Evolutionary conservation across 2,329 filamentous ascomycete genomes (phyloP).

Genomic region (Aspergillus luchuensis): DNA sequence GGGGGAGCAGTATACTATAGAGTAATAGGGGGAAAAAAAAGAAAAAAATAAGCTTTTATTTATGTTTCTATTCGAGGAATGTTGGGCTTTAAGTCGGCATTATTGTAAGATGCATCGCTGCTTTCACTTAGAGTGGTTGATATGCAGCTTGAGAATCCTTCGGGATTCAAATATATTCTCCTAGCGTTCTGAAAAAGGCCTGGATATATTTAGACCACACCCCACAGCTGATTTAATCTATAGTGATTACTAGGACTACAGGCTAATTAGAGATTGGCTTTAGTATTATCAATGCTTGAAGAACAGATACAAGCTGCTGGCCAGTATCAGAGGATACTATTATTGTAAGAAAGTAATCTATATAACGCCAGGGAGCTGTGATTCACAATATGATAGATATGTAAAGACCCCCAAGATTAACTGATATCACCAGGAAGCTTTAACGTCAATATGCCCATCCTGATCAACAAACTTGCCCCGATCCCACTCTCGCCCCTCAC

Average conservation of each 20-base stretch:
- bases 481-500: constrained; percentile 70
- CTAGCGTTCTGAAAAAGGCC: too few relatives aligned
- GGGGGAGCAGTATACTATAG: too few relatives aligned
- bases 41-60: not conserved
- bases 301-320: not conserved
- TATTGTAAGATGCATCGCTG: not conserved
- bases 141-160: not conserved
- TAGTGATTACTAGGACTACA: too few relatives aligned
- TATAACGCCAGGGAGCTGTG: not conserved
- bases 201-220: too few relatives aligned
- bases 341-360: not conserved
- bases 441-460: constrained; percentile 56
- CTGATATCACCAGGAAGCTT: constrained; percentile 50
- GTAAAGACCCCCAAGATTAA: not conserved
- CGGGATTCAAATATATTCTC: not conserved
- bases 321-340: not conserved
- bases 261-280: too few relatives aligned
- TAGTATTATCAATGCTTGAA: not conserved
- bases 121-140: not conserved
- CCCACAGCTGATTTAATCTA: too few relatives aligned
- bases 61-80: too few relatives aligned
- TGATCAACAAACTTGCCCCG: constrained; percentile 62
- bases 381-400: not conserved
- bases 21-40: not conserved
- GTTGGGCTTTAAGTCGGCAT: not conserved